Base-by-base conservation (phyloP, 208 protist genomes). In the Crithidia bombi region DNA sequence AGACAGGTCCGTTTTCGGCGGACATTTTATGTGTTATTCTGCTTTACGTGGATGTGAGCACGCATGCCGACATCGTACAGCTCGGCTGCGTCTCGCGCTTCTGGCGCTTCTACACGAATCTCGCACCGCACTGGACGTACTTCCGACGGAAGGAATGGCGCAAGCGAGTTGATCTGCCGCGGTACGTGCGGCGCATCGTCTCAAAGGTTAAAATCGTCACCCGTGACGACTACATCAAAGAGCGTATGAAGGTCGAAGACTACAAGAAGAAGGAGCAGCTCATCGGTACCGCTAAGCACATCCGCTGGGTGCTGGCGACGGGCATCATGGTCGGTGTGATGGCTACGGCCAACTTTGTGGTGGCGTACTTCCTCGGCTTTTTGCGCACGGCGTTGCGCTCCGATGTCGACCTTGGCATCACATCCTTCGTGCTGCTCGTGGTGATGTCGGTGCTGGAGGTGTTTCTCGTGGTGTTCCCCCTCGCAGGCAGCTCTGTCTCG, bases 81-180 rank as follows among this genome's bases (percentile, higher is more conserved):
- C 70, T 92, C 33, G 72, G 91, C 70, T 55, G 73, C 35, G 77
- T 81, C 12, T 96, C 82, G 55, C 81, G 73, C 46, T 92, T 91
- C 65, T 96, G 91, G 88, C 82, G 77, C 63, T 93, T 84, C 63
- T 89, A 92, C 65, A 77, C 64, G 49, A 93, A 96, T 66, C 81
- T 86, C 25, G 82, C 86, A 5, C 91, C 91, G 4, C 88, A 96
- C 70, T 96, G 91, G 88, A 90, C 91, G 5, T 87, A 87, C 79
- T 89, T 90, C 43, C 64, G 82, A 5, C 79, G 82, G 10, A 78
- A 76, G 52, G 70, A 83, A 49, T 93, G 87, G 86, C 65, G 73
- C 23, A 65, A 73, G 32, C 80, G 80, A 59, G 64, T 74, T 23
- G 72, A 90, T 50, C 69, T 92, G 17, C 83, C 91, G 28, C 75